phyloP scores from a whole-genome alignment of 2,329 filamentous ascomycete genomes.

The Penicillium palitans region DNA sequence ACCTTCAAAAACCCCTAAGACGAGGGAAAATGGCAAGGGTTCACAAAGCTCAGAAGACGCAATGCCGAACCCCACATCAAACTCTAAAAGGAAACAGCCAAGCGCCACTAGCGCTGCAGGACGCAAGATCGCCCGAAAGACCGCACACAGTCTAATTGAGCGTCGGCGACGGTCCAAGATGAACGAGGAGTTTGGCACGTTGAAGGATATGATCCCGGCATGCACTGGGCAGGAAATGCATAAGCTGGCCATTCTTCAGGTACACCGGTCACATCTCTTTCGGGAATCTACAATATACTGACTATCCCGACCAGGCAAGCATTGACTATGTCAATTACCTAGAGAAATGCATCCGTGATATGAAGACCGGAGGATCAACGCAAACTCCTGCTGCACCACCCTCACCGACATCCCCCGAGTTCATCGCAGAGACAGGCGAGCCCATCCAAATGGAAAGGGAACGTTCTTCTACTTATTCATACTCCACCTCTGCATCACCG shows the following conservation, averaged over 20 bases:
- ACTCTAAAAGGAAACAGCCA: constrained; percentile 73
- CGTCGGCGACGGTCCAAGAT: constrained; percentile 88
- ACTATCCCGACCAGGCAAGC: constrained; percentile 67
- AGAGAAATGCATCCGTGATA: constrained; percentile 78
- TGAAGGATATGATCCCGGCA: constrained; percentile 94
- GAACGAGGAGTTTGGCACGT: constrained; percentile 94
- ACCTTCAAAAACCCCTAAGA: constrained; percentile 36
- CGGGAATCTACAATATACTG: constrained; percentile 9
- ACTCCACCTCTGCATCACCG: constrained; percentile 41
- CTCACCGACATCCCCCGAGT: constrained; percentile 40
- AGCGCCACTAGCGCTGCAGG: constrained; percentile 77
- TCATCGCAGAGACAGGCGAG: constrained; percentile 25
- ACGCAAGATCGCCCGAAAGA: constrained; percentile 94
- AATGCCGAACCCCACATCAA: constrained; percentile 29
- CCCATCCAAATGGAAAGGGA: constrained; percentile 10
- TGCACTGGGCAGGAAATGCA: constrained; percentile 96
- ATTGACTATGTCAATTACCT: constrained; percentile 96
- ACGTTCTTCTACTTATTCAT: constrained; percentile 27
- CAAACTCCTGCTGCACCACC: constrained; percentile 28
- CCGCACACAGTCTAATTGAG: constrained; percentile 93
- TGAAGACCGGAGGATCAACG: constrained; percentile 59
- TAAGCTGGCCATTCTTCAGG: constrained; percentile 92
- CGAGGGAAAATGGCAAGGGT: constrained; percentile 29
- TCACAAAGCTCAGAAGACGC: constrained; percentile 23
- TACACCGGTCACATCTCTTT: constrained; percentile 43